Percentiles rank a stretch among this genome's conserved stretches.
These are phyloP conservation scores for Fagus sylvatica DNA, from an alignment of 306 rosid species.

Conservation along the genomic window DNA sequence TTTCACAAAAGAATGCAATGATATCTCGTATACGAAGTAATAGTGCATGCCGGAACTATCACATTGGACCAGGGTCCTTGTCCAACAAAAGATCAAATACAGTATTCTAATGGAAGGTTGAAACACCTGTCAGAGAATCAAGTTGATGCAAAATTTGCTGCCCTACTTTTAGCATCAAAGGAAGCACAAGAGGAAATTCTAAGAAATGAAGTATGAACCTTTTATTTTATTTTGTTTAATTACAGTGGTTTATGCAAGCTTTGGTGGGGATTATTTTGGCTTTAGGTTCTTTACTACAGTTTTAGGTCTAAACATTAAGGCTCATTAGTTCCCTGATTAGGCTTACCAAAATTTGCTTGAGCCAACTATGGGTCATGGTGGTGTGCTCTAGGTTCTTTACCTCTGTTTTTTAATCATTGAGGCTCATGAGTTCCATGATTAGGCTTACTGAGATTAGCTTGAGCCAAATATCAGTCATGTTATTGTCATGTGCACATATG, in stretches of 20 bases:
- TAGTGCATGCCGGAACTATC: slow-evolving; percentile 65
- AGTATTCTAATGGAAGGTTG: slow-evolving; percentile 52
- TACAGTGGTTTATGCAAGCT: neutral
- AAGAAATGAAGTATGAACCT: slow-evolving; percentile 58
- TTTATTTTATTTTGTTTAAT: no score
- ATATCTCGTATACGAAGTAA: slow-evolving; percentile 70
- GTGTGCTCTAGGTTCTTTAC: no score
- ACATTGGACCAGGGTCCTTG: slow-evolving; percentile 55
- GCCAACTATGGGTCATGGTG: neutral
- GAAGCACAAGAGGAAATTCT: slow-evolving; percentile 85
- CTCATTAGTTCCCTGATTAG: neutral
- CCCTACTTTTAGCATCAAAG: slow-evolving; percentile 57
- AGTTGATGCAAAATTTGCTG: slow-evolving; percentile 67
- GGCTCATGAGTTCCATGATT: no score
- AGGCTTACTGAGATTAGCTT: no score
- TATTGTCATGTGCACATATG: no score
- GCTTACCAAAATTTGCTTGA: neutral
- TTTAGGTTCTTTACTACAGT: neutral
- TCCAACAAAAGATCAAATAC: slow-evolving; percentile 64
- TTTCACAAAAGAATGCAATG: slow-evolving; percentile 66
- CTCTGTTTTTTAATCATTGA: no score
- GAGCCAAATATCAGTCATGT: no score
- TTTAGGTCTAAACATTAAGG: neutral
- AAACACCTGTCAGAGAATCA: slow-evolving; percentile 57
- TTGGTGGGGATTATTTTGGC: neutral